These are phyloP conservation scores for Cenococcum geophilum DNA, from an alignment of 495 filamentous ascomycete genomes.

Conservation along the genomic window DNA sequence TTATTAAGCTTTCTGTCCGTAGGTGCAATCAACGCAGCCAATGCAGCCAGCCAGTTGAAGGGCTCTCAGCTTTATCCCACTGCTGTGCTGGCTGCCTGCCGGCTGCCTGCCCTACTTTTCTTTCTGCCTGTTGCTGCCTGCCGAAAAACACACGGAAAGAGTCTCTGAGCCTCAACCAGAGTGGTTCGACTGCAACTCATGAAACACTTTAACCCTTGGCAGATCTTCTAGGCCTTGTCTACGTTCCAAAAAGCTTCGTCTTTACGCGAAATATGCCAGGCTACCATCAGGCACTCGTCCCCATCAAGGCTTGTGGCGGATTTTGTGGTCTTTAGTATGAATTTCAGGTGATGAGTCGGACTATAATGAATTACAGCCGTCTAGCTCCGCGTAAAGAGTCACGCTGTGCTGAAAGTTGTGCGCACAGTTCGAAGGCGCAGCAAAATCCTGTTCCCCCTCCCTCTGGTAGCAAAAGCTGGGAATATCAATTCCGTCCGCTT, in stretches of 20 bases:
- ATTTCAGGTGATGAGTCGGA: neutral
- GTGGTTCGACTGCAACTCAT: neutral
- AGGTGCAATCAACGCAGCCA: too few relatives aligned
- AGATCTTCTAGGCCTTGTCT: slow-evolving; percentile 3
- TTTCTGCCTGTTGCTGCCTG: slow-evolving; percentile 29
- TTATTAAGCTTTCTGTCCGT: neutral
- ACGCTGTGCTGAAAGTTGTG: neutral
- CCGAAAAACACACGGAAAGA: neutral
- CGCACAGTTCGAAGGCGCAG: too few relatives aligned
- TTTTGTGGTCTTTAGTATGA: neutral
- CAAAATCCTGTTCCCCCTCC: too few relatives aligned
- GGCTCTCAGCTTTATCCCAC: neutral
- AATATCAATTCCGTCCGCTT: slow-evolving; percentile 1
- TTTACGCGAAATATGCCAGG: slow-evolving; percentile 7
- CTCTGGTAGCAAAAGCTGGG: neutral
- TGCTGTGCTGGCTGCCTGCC: slow-evolving; percentile 11
- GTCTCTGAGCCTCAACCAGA: slow-evolving; percentile 14
- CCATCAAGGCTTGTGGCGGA: neutral
- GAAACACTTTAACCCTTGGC: slow-evolving; percentile 11
- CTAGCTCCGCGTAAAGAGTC: neutral
- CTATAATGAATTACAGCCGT: neutral
- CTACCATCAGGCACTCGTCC: slow-evolving; percentile 1
- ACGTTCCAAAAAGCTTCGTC: slow-evolving; percentile 9
- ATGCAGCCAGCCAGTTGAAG: neutral
- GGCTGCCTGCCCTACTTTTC: slow-evolving; percentile 21